Base-by-base conservation (phyloP, 2,329 filamentous ascomycete genomes). In the Epichloe festucae region DNA sequence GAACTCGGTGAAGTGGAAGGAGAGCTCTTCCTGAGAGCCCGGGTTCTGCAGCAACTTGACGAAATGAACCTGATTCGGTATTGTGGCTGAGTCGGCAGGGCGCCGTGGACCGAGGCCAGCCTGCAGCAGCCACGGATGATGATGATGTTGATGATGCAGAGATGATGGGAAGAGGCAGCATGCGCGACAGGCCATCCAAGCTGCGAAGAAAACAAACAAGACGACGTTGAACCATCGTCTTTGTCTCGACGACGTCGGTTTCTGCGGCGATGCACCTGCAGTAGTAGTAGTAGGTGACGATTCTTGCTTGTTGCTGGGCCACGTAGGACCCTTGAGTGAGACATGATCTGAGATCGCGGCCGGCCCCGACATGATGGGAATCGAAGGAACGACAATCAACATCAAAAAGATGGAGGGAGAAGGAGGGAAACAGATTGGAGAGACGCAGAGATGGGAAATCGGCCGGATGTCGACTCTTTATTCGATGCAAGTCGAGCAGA, bases 1-100 rank as follows among this genome's bases (percentile, higher is more conserved):
- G 23, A 48, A 52, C 12, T 52, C 50, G 44, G 38, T 52, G 45
- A 52, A 52, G 17, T 23, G n/a, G 11, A 52, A 41, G 7, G 44
- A 21, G 11, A 52, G 23, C 14, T 48, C 46, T 17, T 17, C 23
- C 14, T 5, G 21, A 2, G 40, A 44, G 12, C 40, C 48, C 3
- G 36, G 35, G 45, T 43, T 41, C n/a, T 43, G 23, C 11, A 52
- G 11, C 11, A 52, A 8, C 17, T 48, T 48, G 36, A 52, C 50
- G 23, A 42, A 48, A 36, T 52, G 50, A n/a, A 52, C 45, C 2
- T 42, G 36, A 17, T 52, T 48, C 7, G 50, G 50, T 7, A 52
- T 48, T n/a, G 40, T 42, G 7, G 27, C 27, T 23, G 40, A 12
- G 10, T 19, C 40, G 10, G 40, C 17, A 2, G 40, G 5, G 40